A percentile compares a stretch with the other conserved stretches of the same genome.
These are phyloP conservation scores for Tetracladium setigerum DNA, from an alignment of 495 filamentous ascomycete species.

Conservation along the genomic window DNA sequence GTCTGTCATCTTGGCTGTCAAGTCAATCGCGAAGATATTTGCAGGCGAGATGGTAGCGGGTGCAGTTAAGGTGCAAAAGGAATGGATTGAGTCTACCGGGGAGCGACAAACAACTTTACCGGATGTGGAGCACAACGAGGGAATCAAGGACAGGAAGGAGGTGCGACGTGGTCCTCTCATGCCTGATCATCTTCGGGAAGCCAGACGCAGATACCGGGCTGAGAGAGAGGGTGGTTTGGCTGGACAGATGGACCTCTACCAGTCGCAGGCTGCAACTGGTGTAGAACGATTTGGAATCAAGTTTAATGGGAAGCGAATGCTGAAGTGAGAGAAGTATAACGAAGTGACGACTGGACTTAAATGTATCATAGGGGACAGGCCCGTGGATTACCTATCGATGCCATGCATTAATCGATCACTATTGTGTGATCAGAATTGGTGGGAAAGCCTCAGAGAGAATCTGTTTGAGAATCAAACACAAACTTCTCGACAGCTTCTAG, in stretches of 20 bases:
- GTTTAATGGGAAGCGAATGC: slow-evolving; percentile 56
- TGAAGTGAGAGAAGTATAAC: slow-evolving; percentile 41
- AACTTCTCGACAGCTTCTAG: too few relatives aligned
- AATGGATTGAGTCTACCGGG: slow-evolving; percentile 56
- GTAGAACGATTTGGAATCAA: slow-evolving; percentile 53
- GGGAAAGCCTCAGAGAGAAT: too few relatives aligned
- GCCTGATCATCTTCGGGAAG: slow-evolving; percentile 78
- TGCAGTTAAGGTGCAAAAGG: slow-evolving; percentile 67
- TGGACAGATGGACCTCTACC: slow-evolving; percentile 63
- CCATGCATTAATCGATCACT: too few relatives aligned
- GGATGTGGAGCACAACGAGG: slow-evolving; percentile 18
- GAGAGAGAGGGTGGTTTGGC: slow-evolving; percentile 65
- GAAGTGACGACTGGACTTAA: too few relatives aligned
- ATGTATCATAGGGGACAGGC: too few relatives aligned
- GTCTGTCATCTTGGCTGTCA: slow-evolving; percentile 70
- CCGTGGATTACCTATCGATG: too few relatives aligned
- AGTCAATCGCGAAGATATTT: slow-evolving; percentile 76
- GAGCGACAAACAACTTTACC: slow-evolving; percentile 40
- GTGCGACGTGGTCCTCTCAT: slow-evolving; percentile 60
- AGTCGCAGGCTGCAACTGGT: slow-evolving; percentile 49
- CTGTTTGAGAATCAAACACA: too few relatives aligned
- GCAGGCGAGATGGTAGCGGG: slow-evolving; percentile 76
- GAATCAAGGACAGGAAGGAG: slow-evolving; percentile 25
- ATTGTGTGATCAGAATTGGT: too few relatives aligned
- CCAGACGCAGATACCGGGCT: slow-evolving; percentile 61